These are phyloP conservation scores for Limnanthes douglasii DNA, from an alignment of 345 rosid species.

Conservation along the genomic window DNA sequence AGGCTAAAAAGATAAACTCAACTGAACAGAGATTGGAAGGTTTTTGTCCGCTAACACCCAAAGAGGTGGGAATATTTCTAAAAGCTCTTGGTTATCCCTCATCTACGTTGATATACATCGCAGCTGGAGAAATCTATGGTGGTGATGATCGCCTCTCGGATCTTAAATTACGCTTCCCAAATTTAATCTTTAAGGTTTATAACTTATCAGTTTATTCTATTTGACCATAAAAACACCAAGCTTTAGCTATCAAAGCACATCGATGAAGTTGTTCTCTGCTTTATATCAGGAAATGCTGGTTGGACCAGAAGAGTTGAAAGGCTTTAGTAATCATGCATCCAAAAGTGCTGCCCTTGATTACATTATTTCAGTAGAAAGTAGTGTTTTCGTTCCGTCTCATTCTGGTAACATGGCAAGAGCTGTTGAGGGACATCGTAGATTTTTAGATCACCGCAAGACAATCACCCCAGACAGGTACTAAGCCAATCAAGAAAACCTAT, in stretches of 20 bases:
- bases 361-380: conserved; percentile 72
- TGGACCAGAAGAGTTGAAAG: conserved; percentile 34
- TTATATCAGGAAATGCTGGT: conserved; percentile 60
- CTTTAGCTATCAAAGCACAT: background rate
- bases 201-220: conserved; percentile 3
- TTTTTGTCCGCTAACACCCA: conserved; percentile 83
- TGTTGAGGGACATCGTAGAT: conserved; percentile 95
- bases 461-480: conserved; percentile 71
- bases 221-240: background rate
- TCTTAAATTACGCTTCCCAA: conserved; percentile 55
- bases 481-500: background rate
- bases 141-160: conserved; percentile 52
- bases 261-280: conserved; percentile 5
- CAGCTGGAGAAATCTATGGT: conserved; percentile 91
- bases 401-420: conserved; percentile 98
- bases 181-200: conserved; percentile 68
- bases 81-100: conserved; percentile 75
- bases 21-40: conserved; percentile 78
- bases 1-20: conserved; percentile 76
- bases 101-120: conserved; percentile 59
- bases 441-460: conserved; percentile 76
- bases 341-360: conserved; percentile 94
- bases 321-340: conserved; percentile 51
- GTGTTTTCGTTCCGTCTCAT: conserved; percentile 75
- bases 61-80: conserved; percentile 79